These are phyloP conservation scores for Cladosporium sp. DNA, from an alignment of 2,329 filamentous ascomycete genomes.

Conservation along the genomic window DNA sequence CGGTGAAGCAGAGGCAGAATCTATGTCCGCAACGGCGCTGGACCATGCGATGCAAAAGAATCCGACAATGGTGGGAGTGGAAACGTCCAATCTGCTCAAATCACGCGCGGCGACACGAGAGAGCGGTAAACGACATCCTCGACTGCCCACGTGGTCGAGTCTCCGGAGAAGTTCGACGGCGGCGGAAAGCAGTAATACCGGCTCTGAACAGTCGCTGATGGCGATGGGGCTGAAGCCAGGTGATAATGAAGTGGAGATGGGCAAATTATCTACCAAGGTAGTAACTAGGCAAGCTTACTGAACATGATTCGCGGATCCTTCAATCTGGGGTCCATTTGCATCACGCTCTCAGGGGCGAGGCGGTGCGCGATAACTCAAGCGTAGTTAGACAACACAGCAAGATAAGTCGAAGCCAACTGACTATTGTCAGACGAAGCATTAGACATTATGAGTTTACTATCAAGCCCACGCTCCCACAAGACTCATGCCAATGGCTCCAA, in stretches of 20 bases:
- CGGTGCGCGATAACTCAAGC: too few relatives aligned
- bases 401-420: too few relatives aligned
- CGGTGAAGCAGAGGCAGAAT: conserved; percentile 3
- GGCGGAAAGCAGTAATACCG: not conserved
- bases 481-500: conserved; percentile 58
- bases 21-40: conserved; percentile 13
- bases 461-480: conserved; percentile 61
- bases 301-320: not conserved
- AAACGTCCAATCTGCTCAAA: not conserved
- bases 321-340: too few relatives aligned
- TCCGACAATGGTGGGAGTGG: not conserved
- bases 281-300: not conserved
- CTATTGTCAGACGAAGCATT: too few relatives aligned
- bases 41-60: not conserved
- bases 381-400: too few relatives aligned
- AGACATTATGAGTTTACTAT: not conserved
- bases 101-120: not conserved
- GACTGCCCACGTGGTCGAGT: not conserved
- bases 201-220: not conserved
- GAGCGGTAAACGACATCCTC: not conserved
- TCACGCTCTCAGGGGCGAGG: too few relatives aligned
- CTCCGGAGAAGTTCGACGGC: not conserved
- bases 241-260: not conserved
- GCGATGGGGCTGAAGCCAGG: not conserved
- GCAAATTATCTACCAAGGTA: not conserved